Percentiles rank a stretch among this genome's conserved stretches.
Evolutionary conservation across 495 filamentous ascomycete genomes (phyloP).

Genomic region (Bathelium albidoporum): DNA sequence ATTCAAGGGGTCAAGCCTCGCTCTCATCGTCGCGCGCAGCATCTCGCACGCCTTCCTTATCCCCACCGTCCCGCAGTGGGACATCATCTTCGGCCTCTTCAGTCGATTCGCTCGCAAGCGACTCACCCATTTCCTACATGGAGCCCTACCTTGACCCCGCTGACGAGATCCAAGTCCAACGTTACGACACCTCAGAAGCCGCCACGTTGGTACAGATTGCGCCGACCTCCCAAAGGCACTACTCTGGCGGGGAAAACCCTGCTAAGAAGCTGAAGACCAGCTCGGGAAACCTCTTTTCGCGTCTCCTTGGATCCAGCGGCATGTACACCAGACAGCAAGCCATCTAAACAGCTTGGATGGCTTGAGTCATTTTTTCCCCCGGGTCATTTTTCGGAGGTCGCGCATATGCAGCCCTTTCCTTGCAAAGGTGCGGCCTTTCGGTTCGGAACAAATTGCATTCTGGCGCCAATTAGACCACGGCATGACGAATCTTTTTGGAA

Average conservation of each 20-base stretch:
- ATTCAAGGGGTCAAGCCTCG: constrained; percentile 15
- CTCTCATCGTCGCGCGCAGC: constrained; percentile 24
- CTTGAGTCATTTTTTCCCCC: background rate
- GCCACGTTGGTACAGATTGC: constrained; percentile 31
- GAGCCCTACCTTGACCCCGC: constrained; percentile 17
- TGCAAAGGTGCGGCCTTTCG: background rate
- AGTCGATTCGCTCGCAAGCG: constrained; percentile 14
- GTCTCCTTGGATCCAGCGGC: constrained; percentile 21
- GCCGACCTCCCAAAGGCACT: constrained; percentile 8
- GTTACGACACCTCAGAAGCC: constrained; percentile 29
- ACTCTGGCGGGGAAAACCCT: constrained; percentile 19
- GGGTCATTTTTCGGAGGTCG: background rate
- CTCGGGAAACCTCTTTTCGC: constrained; percentile 28
- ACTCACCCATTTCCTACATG: constrained; percentile 19
- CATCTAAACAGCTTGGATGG: background rate
- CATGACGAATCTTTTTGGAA: background rate
- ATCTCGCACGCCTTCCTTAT: constrained; percentile 33
- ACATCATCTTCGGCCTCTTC: constrained; percentile 26
- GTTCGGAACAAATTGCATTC: background rate
- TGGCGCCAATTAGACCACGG: background rate
- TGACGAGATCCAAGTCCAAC: constrained; percentile 25
- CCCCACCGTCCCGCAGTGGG: constrained; percentile 31
- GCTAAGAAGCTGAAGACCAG: constrained; percentile 30
- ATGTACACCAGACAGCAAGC: background rate
- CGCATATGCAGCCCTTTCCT: background rate